These are phyloP conservation scores for Nyctanthes arbortristis DNA, from an alignment of 257 asterid genomes.

Conservation along the genomic window DNA sequence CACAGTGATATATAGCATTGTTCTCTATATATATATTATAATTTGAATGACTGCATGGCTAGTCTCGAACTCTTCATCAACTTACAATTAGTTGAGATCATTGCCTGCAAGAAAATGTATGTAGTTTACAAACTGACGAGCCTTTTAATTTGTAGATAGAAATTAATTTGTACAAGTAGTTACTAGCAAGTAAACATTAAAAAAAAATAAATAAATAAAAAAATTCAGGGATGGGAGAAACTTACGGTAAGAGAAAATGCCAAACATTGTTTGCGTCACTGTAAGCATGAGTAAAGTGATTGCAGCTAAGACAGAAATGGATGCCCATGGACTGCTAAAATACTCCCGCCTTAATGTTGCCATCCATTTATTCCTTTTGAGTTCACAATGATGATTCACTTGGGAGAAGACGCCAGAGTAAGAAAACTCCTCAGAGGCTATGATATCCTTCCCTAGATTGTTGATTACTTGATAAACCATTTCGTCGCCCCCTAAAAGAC, in stretches of 20 bases:
- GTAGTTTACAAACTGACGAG: too few relatives aligned
- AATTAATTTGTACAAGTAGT: too few relatives aligned
- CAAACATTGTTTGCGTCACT: conserved; percentile 7
- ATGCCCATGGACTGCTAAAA: conserved; percentile 24
- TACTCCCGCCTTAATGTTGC: conserved; percentile 17
- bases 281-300: not conserved
- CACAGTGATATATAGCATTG: too few relatives aligned
- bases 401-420: not conserved
- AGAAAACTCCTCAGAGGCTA: not conserved
- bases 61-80: too few relatives aligned
- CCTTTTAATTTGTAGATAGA: too few relatives aligned
- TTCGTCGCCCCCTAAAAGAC: conserved; percentile 20
- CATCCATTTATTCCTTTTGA: conserved; percentile 10
- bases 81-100: not conserved
- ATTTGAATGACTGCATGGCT: too few relatives aligned
- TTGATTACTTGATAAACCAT: conserved; percentile 16
- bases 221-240: too few relatives aligned
- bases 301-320: conserved; percentile 21
- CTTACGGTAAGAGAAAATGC: too few relatives aligned
- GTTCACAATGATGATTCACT: not conserved
- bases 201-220: too few relatives aligned
- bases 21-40: too few relatives aligned
- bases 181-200: too few relatives aligned
- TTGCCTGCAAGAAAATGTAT: conserved; percentile 5
- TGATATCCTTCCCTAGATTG: conserved; percentile 6